Evolutionary conservation across 2,329 filamentous ascomycete species (phyloP).

Genomic region (Beauveria asiatica): DNA sequence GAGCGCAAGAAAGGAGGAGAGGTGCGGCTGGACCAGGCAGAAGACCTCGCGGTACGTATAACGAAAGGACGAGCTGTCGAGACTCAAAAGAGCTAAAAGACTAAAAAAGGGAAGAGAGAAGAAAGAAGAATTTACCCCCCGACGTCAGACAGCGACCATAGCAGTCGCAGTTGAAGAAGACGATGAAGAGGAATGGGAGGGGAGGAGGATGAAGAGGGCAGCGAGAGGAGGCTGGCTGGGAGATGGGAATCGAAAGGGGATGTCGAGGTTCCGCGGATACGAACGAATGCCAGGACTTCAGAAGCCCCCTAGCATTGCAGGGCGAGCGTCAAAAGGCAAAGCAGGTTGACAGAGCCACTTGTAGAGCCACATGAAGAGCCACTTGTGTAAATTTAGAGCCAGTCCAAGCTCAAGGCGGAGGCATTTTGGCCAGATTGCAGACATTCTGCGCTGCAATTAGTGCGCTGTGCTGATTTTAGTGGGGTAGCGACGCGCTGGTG

Average conservation of each 20-base stretch:
- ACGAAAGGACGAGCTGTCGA: slow-evolving; percentile 28
- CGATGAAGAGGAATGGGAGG: background rate
- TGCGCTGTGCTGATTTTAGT: slow-evolving; percentile 4
- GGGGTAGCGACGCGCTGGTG: background rate
- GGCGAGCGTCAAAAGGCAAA: background rate
- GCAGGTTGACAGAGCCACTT: background rate
- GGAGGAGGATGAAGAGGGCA: background rate
- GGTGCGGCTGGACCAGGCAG: slow-evolving; percentile 15
- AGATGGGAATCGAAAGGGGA: slow-evolving; percentile 3
- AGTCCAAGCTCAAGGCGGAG: background rate
- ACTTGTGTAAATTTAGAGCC: background rate
- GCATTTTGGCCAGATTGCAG: slow-evolving; percentile 9
- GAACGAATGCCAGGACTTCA: background rate
- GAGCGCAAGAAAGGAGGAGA: slow-evolving; percentile 5
- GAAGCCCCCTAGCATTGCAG: slow-evolving; percentile 5
- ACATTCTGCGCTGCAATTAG: slow-evolving; percentile 1
- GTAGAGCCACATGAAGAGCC: too few species aligned
- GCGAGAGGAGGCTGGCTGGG: slow-evolving; percentile 3
- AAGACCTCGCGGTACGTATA: slow-evolving; percentile 17
- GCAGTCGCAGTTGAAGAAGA: slow-evolving; percentile 13
- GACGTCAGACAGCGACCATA: slow-evolving; percentile 10
- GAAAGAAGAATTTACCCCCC: slow-evolving; percentile 12
- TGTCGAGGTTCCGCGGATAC: slow-evolving; percentile 2
- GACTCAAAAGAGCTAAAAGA: slow-evolving; percentile 19
- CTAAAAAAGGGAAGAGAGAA: slow-evolving; percentile 16